phyloP scores from a whole-genome alignment of 305 asterid species.

The Ilex paraguariensis region DNA sequence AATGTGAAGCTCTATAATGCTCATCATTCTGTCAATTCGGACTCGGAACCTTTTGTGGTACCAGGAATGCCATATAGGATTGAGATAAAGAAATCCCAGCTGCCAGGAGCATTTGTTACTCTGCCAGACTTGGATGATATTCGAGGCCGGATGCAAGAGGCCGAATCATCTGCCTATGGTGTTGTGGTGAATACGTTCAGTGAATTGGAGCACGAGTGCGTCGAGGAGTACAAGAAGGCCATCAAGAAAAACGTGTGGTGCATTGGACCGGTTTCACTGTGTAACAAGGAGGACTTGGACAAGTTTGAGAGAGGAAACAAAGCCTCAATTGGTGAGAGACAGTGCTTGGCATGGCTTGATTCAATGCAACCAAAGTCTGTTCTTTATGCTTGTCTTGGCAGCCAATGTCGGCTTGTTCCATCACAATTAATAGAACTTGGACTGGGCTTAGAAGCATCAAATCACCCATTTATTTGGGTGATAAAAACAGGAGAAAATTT shows the following conservation, averaged over 20 bases:
- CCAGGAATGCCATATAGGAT: slow-evolving; percentile 37
- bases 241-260: slow-evolving; percentile 36
- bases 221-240: slow-evolving; percentile 24
- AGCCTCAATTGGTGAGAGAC: slow-evolving; percentile 11
- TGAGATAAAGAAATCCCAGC: slow-evolving; percentile 37
- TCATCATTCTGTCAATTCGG: slow-evolving; percentile 12
- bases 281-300: slow-evolving; percentile 17
- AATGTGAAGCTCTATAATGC: slow-evolving; percentile 13
- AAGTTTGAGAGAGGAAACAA: slow-evolving; percentile 29
- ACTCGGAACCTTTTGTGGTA: slow-evolving; percentile 31
- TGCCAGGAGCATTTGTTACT: slow-evolving; percentile 32
- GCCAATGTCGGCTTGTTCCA: slow-evolving; percentile 33
- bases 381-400: slow-evolving; percentile 50
- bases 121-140: slow-evolving; percentile 13
- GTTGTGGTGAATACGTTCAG: slow-evolving; percentile 43
- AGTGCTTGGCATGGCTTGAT: slow-evolving; percentile 26
- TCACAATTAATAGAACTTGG: slow-evolving; percentile 44
- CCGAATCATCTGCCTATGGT: slow-evolving; percentile 37
- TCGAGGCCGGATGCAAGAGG: slow-evolving; percentile 23
- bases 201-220: slow-evolving; percentile 40
- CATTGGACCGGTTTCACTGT: slow-evolving; percentile 35
- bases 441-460: slow-evolving; percentile 42
- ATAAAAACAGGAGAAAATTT: slow-evolving; percentile 27
- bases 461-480: slow-evolving; percentile 46
- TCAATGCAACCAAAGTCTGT: slow-evolving; percentile 22